phyloP scores from a whole-genome alignment of 176 grass and related monocot species.

The maize (Zea mays) region Zm-B73-REFERENCE-NAM-5.0 NC_050099.1:137182501-137183000 shows the following conservation, averaged over 20 bases:
- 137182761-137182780: not conserved
- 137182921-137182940: slow-evolving; percentile 52
- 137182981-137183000: slow-evolving; percentile 69
- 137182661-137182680: slow-evolving; percentile 3
- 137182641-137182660: slow-evolving; percentile 30
- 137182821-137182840: slow-evolving; percentile 47
- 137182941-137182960: slow-evolving; percentile 53
- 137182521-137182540: slow-evolving; percentile 24
- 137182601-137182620: slow-evolving; percentile 43
- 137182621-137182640: slow-evolving; percentile 19
- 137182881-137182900: slow-evolving; percentile 63
- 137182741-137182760: not conserved
- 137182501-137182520: slow-evolving; percentile 33
- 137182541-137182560: slow-evolving; percentile 32
- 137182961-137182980: slow-evolving; percentile 54
- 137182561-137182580: slow-evolving; percentile 31
- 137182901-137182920: slow-evolving; percentile 60
- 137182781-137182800: not conserved
- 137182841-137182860: slow-evolving; percentile 41
- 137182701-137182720: not conserved
- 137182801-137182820: not conserved
- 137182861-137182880: slow-evolving; percentile 66
- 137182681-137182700: slow-evolving; percentile 29
- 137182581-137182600: slow-evolving; percentile 30
- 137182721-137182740: too few species aligned